Evolutionary conservation across 2,329 filamentous ascomycete species (phyloP).

Genomic region (Xylariales sp.): DNA sequence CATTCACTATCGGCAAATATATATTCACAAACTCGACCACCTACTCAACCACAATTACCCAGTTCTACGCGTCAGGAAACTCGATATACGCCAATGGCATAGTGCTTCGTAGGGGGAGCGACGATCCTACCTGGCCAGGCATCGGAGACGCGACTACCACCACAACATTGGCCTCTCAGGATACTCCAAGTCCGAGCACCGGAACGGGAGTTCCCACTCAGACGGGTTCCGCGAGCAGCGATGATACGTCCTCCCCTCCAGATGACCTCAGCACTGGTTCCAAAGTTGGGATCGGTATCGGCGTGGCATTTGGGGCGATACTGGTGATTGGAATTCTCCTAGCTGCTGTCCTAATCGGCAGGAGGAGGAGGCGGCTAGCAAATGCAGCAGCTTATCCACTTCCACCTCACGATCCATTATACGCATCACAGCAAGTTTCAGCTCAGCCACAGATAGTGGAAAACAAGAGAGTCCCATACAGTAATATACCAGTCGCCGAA

Average conservation of each 20-base stretch:
- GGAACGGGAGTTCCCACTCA: not conserved
- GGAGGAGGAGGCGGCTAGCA: not conserved
- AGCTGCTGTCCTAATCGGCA: not conserved
- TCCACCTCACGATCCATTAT: too few relatives aligned
- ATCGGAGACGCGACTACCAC: not conserved
- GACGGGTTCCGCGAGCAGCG: not conserved
- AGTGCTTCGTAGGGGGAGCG: not conserved
- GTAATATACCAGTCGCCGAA: too few relatives aligned
- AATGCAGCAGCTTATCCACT: too few relatives aligned
- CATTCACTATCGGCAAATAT: not conserved
- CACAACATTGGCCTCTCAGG: too few relatives aligned
- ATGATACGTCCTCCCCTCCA: not conserved
- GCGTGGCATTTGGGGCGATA: not conserved
- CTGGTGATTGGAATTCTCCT: not conserved
- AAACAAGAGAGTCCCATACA: too few relatives aligned
- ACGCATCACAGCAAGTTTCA: too few relatives aligned
- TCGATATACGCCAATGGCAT: not conserved
- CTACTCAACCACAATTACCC: not conserved
- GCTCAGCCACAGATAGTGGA: too few relatives aligned
- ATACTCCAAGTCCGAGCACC: not conserved
- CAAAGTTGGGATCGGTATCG: not conserved
- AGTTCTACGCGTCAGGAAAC: not conserved
- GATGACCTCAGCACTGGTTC: not conserved
- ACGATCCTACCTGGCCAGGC: not conserved
- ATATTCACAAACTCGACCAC: not conserved